These are phyloP conservation scores for Metschnikowia lachancei DNA, from an alignment of 805 yeast species.

Conservation along the genomic window DNA sequence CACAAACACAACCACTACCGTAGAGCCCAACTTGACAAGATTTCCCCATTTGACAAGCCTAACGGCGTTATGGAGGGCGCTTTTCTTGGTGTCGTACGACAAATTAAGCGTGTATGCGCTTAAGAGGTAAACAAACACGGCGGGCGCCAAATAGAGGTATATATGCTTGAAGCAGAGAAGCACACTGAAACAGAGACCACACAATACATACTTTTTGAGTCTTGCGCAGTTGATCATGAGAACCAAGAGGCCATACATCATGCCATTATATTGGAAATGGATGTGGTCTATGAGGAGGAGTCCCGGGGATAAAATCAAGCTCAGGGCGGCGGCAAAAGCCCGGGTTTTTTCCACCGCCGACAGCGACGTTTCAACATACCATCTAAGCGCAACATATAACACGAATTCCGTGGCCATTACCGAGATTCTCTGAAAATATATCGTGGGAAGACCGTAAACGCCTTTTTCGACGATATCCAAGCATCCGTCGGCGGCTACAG, in stretches of 20 bases:
- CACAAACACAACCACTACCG: conserved; percentile 59
- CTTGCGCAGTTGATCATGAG: conserved; percentile 72
- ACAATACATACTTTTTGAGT: conserved; percentile 49
- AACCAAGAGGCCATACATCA: conserved; percentile 81
- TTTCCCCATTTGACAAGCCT: conserved; percentile 53
- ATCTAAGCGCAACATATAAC: conserved; percentile 66
- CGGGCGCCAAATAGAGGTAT: conserved; percentile 89
- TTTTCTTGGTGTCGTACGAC: conserved; percentile 24
- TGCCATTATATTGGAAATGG: conserved; percentile 95
- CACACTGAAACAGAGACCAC: conserved; percentile 69
- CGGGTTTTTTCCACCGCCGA: conserved; percentile 41
- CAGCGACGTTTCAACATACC: conserved; percentile 56
- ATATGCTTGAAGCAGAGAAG: conserved; percentile 93
- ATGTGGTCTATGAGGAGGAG: conserved; percentile 88
- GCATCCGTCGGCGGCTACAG: conserved; percentile 72
- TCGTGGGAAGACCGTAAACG: conserved; percentile 70
- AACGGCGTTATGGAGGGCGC: conserved; percentile 27
- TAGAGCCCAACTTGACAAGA: conserved; percentile 57
- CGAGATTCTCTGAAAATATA: conserved; percentile 75
- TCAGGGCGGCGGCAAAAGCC: conserved; percentile 73
- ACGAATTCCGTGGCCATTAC: conserved; percentile 77
- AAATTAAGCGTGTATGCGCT: conserved; percentile 67
- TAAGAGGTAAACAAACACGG: conserved; percentile 76
- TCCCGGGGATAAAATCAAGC: conserved; percentile 86
- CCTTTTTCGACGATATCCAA: conserved; percentile 66